Conservation (phyloP, 441 rosid species). For the Populus hybrid region DNA sequence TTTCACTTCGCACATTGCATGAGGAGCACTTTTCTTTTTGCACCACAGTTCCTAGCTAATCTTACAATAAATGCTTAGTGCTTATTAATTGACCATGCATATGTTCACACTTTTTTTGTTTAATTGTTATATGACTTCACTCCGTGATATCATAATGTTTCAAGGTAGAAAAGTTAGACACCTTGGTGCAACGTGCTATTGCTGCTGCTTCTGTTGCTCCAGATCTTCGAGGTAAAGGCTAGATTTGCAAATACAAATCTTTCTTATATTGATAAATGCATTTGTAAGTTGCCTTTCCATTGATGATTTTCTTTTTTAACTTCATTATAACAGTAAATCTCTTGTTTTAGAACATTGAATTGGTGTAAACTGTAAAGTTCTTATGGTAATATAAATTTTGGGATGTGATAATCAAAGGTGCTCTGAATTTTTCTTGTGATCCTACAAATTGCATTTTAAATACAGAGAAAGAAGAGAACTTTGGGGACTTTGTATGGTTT, state of each 20-base stretch:
- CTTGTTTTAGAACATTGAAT: neutral
- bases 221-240: constrained; percentile 70
- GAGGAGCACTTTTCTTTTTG: neutral
- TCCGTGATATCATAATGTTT: constrained; percentile 15
- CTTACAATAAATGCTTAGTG: neutral
- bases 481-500: constrained; percentile 5
- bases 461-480: neutral
- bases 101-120: neutral
- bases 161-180: constrained; percentile 78
- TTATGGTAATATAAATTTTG: neutral
- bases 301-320: neutral
- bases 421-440: neutral
- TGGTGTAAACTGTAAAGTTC: neutral
- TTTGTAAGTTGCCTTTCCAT: constrained; percentile 3
- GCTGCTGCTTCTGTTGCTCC: constrained; percentile 64
- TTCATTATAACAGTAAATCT: neutral
- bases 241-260: constrained; percentile 8
- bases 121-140: constrained; percentile 8
- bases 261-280: constrained; percentile 14
- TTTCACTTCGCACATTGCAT: neutral
- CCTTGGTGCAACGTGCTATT: constrained; percentile 77
- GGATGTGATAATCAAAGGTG: neutral
- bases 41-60: neutral
- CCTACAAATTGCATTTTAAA: neutral
- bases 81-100: neutral